Base-by-base conservation (phyloP, 1,139 yeast genomes). In the Saccharomyces pastorianus region DNA sequence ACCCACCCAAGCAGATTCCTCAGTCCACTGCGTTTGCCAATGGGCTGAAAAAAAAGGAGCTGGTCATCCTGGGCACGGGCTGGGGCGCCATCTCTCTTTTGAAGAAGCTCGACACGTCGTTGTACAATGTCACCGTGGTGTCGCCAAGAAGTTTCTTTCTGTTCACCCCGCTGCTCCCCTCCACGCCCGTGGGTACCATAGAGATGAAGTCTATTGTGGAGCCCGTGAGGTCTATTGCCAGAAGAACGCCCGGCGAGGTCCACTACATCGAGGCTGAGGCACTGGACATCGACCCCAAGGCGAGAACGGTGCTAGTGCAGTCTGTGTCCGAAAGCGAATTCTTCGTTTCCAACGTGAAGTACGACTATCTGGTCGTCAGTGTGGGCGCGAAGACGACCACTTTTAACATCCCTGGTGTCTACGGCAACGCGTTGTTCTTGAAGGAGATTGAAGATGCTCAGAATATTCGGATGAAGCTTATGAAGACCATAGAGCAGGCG, bases 81-180 rank as follows among this genome's bases (percentile, higher is more conserved):
- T 91, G 97, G 97, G 97, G 96, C 56, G 81, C 96, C 14, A 83
- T 87, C 52, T 82, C 93, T 2, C 74, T 90, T 61, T 78, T 91
- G 72, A 90, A 89, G 76, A 82, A 85, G 69, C 78, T 91, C 70
- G 96, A 91, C 71, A 85, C 96, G 51, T 76, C 91, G 49, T 75
- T 85, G 69, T 91, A 90, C 75, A 88, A 91, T 69, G 96, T 91
- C 54, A 84, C 88, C 54, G 84, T 91, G 55, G 86, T 91, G 51
- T 88, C 96, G 38, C 97, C 98, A 58, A 83, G 97, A 76, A 90
- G 90, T 78, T 90, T 88, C 78, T 91, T 91, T 74, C 77, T 91
- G 66, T 91, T 90, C 79, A 90, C 97, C 49, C 97, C 98, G 9
- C 77, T 91, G 70, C 80, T 91, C 65, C 97, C 97, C 49, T 87